Conservation (phyloP, 1,284 basidiomycete species). For the Leccinum fuscescens region DNA sequence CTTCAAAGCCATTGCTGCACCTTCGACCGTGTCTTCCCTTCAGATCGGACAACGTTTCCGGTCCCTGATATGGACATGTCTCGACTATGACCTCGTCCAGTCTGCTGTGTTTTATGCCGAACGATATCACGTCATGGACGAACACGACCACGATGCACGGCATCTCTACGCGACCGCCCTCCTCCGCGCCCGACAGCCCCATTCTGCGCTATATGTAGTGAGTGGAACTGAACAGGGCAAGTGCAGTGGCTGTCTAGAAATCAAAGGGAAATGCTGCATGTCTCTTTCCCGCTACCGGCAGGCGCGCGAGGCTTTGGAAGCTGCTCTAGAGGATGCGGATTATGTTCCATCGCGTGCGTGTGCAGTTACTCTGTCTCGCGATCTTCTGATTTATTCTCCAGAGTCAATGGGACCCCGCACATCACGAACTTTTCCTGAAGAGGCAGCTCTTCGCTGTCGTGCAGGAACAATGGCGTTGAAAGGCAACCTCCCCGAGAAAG, state of each 20-base stretch:
- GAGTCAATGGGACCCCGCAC: conserved; percentile 51
- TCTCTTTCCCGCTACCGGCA: conserved; percentile 68
- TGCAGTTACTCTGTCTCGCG: conserved; percentile 11
- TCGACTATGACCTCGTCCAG: conserved; percentile 71
- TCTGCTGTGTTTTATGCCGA: conserved; percentile 83
- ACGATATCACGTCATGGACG: conserved; percentile 68
- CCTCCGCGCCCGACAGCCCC: conserved; percentile 69
- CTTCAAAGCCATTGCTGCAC: conserved; percentile 29
- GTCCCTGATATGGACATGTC: conserved; percentile 70
- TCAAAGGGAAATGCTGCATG: conserved; percentile 77
- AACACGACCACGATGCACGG: conserved; percentile 73
- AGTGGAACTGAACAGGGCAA: conserved; percentile 53
- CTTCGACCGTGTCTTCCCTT: conserved; percentile 44
- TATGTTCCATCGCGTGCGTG: conserved; percentile 57
- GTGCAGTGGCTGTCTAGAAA: conserved; percentile 76
- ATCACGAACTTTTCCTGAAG: conserved; percentile 58
- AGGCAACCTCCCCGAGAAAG: conserved; percentile 73
- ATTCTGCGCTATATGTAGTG: conserved; percentile 75
- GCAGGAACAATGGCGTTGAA: conserved; percentile 69
- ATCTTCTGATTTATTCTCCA: conserved; percentile 29
- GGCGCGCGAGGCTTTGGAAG: conserved; percentile 69
- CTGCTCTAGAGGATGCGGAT: conserved; percentile 48
- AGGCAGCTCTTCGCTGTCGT: conserved; percentile 65
- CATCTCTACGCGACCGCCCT: conserved; percentile 82
- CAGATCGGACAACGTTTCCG: conserved; percentile 66